Evolutionary conservation across 2,329 filamentous ascomycete species (phyloP).

Genomic region (Nothophoma quercina): DNA sequence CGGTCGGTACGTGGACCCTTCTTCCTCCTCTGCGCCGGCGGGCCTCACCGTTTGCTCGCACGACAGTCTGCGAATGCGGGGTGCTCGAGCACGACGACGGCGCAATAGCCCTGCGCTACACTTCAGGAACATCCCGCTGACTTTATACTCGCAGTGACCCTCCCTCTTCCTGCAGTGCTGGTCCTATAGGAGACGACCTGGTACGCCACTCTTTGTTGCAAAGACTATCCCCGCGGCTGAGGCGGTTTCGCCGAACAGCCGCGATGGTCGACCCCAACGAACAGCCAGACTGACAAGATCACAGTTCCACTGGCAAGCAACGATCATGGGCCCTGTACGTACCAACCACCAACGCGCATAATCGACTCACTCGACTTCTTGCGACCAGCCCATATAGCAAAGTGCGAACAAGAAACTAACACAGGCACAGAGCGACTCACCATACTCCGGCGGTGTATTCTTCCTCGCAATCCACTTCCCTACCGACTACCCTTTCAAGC

Average conservation of each 20-base stretch:
- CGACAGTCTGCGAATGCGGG: conserved; percentile 46
- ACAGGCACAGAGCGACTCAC: conserved; percentile 78
- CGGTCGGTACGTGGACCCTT: conserved; percentile 70
- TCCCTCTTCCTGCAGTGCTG: conserved; percentile 97
- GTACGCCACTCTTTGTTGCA: conserved; percentile 67
- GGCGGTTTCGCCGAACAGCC: conserved; percentile 31
- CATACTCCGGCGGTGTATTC: conserved; percentile 98
- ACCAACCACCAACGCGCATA: conserved; percentile 6
- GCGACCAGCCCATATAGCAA: conserved; percentile 13
- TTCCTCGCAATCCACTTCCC: conserved; percentile 99
- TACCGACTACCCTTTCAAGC: conserved; percentile 99
- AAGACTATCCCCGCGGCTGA: conserved; percentile 39
- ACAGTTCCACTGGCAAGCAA: conserved; percentile 99
- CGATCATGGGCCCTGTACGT: conserved; percentile 99
- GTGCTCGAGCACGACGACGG: conserved; percentile 29
- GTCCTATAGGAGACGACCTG: conserved; percentile 95
- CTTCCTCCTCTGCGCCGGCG: conserved; percentile 15
- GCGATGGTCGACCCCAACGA: conserved; percentile 15
- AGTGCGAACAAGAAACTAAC: conserved; percentile 39
- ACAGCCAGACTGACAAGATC: conserved; percentile 38
- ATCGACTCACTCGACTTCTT: conserved; percentile 6
- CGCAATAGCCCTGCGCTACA: conserved; percentile 20
- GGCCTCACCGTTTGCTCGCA: conserved; percentile 46
- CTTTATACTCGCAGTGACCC: conserved; percentile 73
- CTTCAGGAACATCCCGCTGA: conserved; percentile 40